Base-by-base conservation (phyloP, 1,284 basidiomycete species). In the Trametes versicolor region DNA sequence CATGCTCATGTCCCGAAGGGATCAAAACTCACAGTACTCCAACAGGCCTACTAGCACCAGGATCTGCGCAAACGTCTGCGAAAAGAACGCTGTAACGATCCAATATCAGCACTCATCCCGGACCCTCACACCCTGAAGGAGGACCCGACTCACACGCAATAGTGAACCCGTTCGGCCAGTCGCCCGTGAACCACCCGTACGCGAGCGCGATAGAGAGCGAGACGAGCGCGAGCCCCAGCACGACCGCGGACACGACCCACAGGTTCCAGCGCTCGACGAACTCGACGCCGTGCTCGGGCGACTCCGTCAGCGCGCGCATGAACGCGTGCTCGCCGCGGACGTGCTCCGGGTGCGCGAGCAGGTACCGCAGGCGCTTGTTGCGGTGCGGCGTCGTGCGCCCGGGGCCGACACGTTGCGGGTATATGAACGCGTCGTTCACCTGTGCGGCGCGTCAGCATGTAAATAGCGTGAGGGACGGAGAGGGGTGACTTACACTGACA, bases 211-310 rank as follows among this genome's bases (percentile, higher is more conserved):
- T 54, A 2, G 65, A 23, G 12, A 66, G 48, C 48, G 71, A 67
- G 0, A 65, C 9, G 9, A 60, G 15, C 6, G 69, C 63, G 1
- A 63, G 64, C 8, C 60, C 21, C 21, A 71, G 15, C 23, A 70
- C 61, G 45, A 64, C 62, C 7, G 61, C 27, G 13, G 47, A 61
- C 51, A 73, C 60, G 17, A 66, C 64, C 2, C 9, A 19, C 32
- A 67, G 48, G 34, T 67, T 54, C 63, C 69, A 70, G n/a, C 70
- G 60, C 61, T 71, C 71, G 23, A 73, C 70, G 49, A 71, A 73
- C 57, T 72, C 70, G 37, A 72, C 61, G 21, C 71, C 68, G n/a
- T 64, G 58, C 29, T 64, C 70, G 8, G 67, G 19, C 1, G 56
- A 57, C 37, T 55, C 37, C 0, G 66, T 71, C 15, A 72, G 53